Evolutionary conservation across 2,329 filamentous ascomycete genomes (phyloP), one percentile per base, ranked within the genome.

Genomic region (Metarhizium anisopliae): DNA sequence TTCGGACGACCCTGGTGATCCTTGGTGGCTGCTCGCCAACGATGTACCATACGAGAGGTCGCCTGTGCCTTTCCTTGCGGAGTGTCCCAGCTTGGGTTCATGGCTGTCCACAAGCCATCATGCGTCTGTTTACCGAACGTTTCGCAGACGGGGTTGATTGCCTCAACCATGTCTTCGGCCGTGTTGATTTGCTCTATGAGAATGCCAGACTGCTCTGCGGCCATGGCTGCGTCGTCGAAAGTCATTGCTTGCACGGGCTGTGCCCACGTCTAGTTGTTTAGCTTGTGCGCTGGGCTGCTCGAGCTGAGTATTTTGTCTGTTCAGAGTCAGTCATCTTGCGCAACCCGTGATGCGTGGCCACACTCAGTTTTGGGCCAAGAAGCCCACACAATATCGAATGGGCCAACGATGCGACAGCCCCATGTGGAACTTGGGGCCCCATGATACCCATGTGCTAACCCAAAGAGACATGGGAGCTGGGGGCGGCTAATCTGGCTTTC

Each of bases 31-130:
- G 47, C 55, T 1, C 58, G 55, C 72, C 74, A 83, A 29, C 75
- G 72, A 40, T 72, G 59, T 2, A 68, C 63, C 58, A 81, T 61
- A 14, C 71, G 70, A 10, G 64, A 63, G 2, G 69, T 70, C 30
- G 69, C 72, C 1, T 61, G 61, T 0, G 62, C 62, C 30, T 64
- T 68, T 11, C 80, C 80, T 14, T 71, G 66, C 5, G 74, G 67
- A 0, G 76, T 80, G 40, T 82, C 74, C 80, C 80, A 84, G 18
- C 71, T 76, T 0, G 80, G 80, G 56, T 80, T 80, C 67, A 78
- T 70, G 57, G 69, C 67, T 1, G 68, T 70, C 77, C 78, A 84
- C 53, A 83, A 65, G 6, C 68, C 71, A 62, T 84, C 81, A 32
- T 67, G 66, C 13, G 69, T 69, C 61, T 84, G 81, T 16, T 63